Conservation (phyloP, 352 stramenopile species). For the Ophiocytium majus region DNA sequence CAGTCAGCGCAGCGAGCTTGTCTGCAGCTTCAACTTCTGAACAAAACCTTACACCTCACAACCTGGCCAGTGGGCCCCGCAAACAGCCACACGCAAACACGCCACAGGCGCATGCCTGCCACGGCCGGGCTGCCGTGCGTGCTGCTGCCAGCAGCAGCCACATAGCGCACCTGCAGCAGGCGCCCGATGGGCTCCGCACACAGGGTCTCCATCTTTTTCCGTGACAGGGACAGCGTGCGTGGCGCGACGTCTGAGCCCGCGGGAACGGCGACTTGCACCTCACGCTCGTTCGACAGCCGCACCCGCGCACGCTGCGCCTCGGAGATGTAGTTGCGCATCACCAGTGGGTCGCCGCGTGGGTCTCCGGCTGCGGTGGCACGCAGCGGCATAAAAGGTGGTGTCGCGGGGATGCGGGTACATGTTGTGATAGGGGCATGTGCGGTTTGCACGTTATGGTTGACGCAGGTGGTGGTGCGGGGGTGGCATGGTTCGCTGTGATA, state of each 20-base stretch:
- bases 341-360: slow-evolving; percentile 21
- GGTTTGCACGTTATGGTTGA: no score
- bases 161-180: slow-evolving; percentile 54
- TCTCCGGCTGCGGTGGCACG: neutral
- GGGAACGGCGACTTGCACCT: slow-evolving; percentile 44
- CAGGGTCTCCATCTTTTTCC: slow-evolving; percentile 63
- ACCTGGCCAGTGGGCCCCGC: no score
- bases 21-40: no score
- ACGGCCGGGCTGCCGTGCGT: slow-evolving; percentile 62
- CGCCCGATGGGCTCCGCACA: slow-evolving; percentile 61
- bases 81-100: no score
- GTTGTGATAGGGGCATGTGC: no score
- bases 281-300: slow-evolving; percentile 21
- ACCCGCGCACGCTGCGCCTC: slow-evolving; percentile 30
- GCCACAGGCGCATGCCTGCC: no score
- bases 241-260: slow-evolving; percentile 31
- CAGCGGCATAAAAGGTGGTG: no score
- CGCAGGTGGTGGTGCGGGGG: no score
- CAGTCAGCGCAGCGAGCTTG: no score
- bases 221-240: slow-evolving; percentile 56
- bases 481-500: no score
- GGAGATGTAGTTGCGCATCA: slow-evolving; percentile 24
- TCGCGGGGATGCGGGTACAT: no score
- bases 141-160: slow-evolving; percentile 58
- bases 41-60: no score